Evolutionary conservation across 2,329 filamentous ascomycete genomes (phyloP).

Genomic region (Mycosphaerella sp.): DNA sequence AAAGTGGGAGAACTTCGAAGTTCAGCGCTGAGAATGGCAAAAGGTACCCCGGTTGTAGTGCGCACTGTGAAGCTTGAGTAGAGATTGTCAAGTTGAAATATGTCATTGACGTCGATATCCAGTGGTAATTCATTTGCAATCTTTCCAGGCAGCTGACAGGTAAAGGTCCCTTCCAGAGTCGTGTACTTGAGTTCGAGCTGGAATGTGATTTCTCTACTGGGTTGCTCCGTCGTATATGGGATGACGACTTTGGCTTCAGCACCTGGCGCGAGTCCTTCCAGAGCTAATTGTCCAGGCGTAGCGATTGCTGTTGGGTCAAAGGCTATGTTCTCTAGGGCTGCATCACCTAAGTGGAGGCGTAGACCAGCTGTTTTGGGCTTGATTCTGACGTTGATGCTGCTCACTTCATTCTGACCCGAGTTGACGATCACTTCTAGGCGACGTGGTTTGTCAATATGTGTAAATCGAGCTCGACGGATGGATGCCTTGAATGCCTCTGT

Average conservation of each 20-base stretch:
- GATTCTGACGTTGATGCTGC: slow-evolving; percentile 45
- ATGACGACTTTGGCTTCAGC: slow-evolving; percentile 55
- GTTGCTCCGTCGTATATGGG: slow-evolving; percentile 78
- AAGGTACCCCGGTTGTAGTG: slow-evolving; percentile 66
- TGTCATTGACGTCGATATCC: slow-evolving; percentile 93
- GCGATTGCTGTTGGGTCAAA: background rate
- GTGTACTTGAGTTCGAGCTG: slow-evolving; percentile 50
- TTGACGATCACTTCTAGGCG: slow-evolving; percentile 66
- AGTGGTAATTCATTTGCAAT: slow-evolving; percentile 72
- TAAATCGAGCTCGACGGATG: slow-evolving; percentile 59
- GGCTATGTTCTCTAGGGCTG: slow-evolving; percentile 26
- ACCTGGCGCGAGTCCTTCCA: slow-evolving; percentile 29
- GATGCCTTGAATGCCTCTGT: slow-evolving; percentile 61
- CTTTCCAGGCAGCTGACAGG: slow-evolving; percentile 54
- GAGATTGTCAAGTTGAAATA: slow-evolving; percentile 75
- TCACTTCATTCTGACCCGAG: slow-evolving; percentile 66
- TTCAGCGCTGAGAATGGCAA: slow-evolving; percentile 65
- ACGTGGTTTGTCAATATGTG: slow-evolving; percentile 73
- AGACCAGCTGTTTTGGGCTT: slow-evolving; percentile 56
- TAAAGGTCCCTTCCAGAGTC: slow-evolving; percentile 24
- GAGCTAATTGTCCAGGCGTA: slow-evolving; percentile 20
- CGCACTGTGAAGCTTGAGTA: slow-evolving; percentile 91
- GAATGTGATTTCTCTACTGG: slow-evolving; percentile 62
- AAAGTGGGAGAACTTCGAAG: slow-evolving; percentile 66
- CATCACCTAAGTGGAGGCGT: slow-evolving; percentile 50